Evolutionary conservation across 169 alveolate species (phyloP).

Genomic region (Hepatocystis sp.): DNA sequence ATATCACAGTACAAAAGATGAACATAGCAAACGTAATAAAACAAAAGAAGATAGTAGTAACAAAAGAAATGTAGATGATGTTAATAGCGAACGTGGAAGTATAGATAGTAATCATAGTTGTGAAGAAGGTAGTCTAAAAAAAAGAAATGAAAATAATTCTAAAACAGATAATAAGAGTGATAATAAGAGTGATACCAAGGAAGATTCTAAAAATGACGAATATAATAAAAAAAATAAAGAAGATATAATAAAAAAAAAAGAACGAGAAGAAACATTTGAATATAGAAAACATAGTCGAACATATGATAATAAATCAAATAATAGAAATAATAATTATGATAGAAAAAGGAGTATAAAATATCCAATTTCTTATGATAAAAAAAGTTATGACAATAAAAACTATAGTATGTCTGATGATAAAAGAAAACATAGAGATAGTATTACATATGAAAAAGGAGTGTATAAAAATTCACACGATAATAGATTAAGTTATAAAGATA

Average conservation of each 20-base stretch:
- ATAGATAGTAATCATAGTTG: too few species aligned
- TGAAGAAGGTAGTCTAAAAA: too few species aligned
- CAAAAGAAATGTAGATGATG: too few species aligned
- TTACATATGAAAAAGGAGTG: constrained; percentile 13
- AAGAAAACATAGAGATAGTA: constrained; percentile 39
- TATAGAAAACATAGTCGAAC: constrained; percentile 13
- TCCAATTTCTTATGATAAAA: constrained; percentile 20
- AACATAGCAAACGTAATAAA: too few species aligned
- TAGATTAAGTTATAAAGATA: constrained; percentile 46
- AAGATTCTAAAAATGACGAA: too few species aligned
- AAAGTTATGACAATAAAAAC: constrained; percentile 30
- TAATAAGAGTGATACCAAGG: too few species aligned
- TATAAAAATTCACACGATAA: constrained; percentile 41
- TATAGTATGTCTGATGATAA: constrained; percentile 44
- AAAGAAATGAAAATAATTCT: too few species aligned
- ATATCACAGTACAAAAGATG: too few species aligned
- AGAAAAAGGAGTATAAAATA: constrained; percentile 49
- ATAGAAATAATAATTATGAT: constrained; percentile 38
- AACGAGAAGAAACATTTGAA: constrained; percentile 25
- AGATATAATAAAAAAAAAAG: constrained; percentile 15
- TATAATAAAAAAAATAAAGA: constrained; percentile 8
- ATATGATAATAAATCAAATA: constrained; percentile 14
- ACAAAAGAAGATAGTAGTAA: background rate
- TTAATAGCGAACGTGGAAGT: too few species aligned
- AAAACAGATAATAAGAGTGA: too few species aligned